A percentile compares a stretch with the other conserved stretches of the same genome.
Evolutionary conservation across 257 asterid species (phyloP).

Genomic region (Solanum lycopersicoides): DNA sequence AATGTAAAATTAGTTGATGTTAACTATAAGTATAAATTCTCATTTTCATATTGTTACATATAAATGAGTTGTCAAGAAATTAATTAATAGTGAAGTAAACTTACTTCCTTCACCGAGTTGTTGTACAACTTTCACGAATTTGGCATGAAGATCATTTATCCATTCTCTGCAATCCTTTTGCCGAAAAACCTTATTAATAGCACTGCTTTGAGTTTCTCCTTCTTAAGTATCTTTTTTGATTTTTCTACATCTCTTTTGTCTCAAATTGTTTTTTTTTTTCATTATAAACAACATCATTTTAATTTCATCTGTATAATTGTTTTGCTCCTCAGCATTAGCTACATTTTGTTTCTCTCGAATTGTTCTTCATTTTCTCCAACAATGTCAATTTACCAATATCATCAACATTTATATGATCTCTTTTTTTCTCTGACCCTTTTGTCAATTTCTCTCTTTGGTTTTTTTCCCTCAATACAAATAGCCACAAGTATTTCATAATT

Average conservation of each 20-base stretch:
- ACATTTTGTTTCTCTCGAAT: neutral
- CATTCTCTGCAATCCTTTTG: neutral
- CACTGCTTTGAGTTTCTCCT: neutral
- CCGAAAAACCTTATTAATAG: neutral
- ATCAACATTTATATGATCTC: neutral
- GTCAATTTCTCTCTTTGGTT: neutral
- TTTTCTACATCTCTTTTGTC: neutral
- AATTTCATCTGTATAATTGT: neutral
- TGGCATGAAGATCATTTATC: neutral
- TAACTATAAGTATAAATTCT: neutral
- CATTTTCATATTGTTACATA: neutral
- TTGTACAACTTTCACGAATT: neutral
- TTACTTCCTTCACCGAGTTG: neutral
- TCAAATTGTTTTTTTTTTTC: neutral
- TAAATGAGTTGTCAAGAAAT: neutral
- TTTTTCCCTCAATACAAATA: neutral
- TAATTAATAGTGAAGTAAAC: neutral
- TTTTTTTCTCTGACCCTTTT: neutral
- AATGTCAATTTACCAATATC: neutral
- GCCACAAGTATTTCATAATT: neutral
- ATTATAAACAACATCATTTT: neutral
- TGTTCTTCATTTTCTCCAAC: neutral
- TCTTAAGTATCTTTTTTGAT: neutral
- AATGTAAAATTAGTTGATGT: neutral
- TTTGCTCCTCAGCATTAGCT: too few relatives aligned